A percentile compares a stretch with the other conserved stretches of the same genome.
These are phyloP conservation scores for Cladosporium colombiae DNA, from an alignment of 2,329 filamentous ascomycete genomes.

Conservation along the genomic window DNA sequence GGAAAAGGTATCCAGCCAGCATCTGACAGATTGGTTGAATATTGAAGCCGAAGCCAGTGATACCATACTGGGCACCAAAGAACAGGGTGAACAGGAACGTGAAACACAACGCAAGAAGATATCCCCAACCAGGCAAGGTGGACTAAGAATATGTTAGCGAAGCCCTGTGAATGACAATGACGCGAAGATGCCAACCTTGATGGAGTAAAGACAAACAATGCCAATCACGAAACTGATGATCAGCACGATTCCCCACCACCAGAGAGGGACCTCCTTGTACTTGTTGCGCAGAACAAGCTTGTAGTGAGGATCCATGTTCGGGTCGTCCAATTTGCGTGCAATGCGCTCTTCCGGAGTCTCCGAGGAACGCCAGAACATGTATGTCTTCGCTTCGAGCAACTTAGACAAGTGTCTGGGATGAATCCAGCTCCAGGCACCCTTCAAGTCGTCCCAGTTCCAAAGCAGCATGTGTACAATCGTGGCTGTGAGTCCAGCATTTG, in stretches of 20 bases:
- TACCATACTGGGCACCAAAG: slow-evolving; percentile 32
- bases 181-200: slow-evolving; percentile 21
- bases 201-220: slow-evolving; percentile 31
- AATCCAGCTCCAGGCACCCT: slow-evolving; percentile 38
- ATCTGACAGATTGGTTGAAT: slow-evolving; percentile 46
- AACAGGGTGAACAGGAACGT: slow-evolving; percentile 39
- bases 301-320: slow-evolving; percentile 36
- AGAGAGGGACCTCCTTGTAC: slow-evolving; percentile 35
- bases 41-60: slow-evolving; percentile 43
- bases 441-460: slow-evolving; percentile 40
- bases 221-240: slow-evolving; percentile 29
- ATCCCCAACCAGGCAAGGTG: slow-evolving; percentile 33
- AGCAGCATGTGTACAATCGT: slow-evolving; percentile 47
- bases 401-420: slow-evolving; percentile 29
- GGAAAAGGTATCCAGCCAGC: slow-evolving; percentile 52
- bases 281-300: slow-evolving; percentile 35
- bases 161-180: no score
- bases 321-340: slow-evolving; percentile 28
- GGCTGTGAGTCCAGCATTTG: slow-evolving; percentile 52
- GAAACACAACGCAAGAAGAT: slow-evolving; percentile 32
- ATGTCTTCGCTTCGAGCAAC: slow-evolving; percentile 23
- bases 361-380: slow-evolving; percentile 33
- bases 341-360: slow-evolving; percentile 29
- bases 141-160: slow-evolving; percentile 13
- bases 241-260: slow-evolving; percentile 36